These are phyloP conservation scores for Microthyrium microscopicum DNA, from an alignment of 2,329 filamentous ascomycete genomes.

Conservation along the genomic window DNA sequence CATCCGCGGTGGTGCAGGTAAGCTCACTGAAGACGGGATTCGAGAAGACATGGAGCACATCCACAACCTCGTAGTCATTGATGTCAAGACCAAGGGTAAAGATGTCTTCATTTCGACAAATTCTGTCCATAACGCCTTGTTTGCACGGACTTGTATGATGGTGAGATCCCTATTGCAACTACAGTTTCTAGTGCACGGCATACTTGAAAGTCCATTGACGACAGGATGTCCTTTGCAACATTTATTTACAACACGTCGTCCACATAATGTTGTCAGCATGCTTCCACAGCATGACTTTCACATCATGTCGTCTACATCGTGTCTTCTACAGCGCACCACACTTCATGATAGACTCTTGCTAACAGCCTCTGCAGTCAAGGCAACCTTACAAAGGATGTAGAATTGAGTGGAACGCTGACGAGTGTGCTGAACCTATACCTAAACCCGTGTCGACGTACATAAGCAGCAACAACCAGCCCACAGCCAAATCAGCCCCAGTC, in stretches of 20 bases:
- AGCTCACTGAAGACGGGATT: constrained; percentile 44
- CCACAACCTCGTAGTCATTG: constrained; percentile 57
- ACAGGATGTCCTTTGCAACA: too few species aligned
- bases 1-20: constrained; percentile 39
- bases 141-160: constrained; percentile 66
- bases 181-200: too few species aligned
- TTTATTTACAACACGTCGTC: too few species aligned
- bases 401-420: constrained; percentile 56
- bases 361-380: too few species aligned
- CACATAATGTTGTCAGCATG: too few species aligned
- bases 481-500: constrained; percentile 13
- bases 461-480: constrained; percentile 7
- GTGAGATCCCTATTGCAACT: constrained; percentile 36
- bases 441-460: constrained; percentile 9
- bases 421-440: constrained; percentile 39
- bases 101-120: constrained; percentile 59
- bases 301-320: too few species aligned
- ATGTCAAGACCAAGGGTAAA: constrained; percentile 31
- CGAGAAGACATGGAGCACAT: constrained; percentile 68
- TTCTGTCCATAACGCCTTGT: constrained; percentile 58
- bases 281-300: too few species aligned
- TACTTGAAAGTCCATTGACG: too few species aligned
- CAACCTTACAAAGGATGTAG: constrained; percentile 55
- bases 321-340: too few species aligned
- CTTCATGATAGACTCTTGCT: too few species aligned